Percentiles rank a stretch among this genome's conserved stretches.
Conservation (phyloP, 108 stramenopile species). For the Discostella stelligeroides region DNA sequence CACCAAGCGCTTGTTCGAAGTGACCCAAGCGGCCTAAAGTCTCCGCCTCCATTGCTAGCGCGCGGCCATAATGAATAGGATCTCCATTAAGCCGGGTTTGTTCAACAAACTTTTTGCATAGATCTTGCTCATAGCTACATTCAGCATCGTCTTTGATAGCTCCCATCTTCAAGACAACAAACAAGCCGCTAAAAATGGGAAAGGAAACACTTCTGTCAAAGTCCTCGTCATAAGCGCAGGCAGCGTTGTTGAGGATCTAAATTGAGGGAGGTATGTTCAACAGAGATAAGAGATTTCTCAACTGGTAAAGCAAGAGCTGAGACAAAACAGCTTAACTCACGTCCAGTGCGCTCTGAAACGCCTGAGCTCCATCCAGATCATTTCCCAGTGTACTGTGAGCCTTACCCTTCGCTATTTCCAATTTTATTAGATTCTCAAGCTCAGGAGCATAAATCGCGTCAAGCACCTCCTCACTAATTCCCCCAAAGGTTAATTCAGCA, state of each 20-base stretch:
- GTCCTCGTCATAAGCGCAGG: constrained; percentile 20
- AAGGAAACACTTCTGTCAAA: constrained; percentile 66
- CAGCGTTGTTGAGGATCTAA: constrained; percentile 48
- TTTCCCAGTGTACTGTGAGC: constrained; percentile 36
- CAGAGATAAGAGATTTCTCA: too few species aligned
- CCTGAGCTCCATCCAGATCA: constrained; percentile 29
- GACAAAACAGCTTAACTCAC: constrained; percentile 21
- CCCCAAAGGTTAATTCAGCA: constrained; percentile 18
- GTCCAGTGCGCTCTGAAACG: constrained; percentile 46
- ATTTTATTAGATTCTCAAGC: constrained; percentile 43
- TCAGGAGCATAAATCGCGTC: constrained; percentile 42
- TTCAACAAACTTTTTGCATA: constrained; percentile 57
- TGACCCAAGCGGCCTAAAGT: constrained; percentile 54
- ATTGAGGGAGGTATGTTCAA: too few species aligned
- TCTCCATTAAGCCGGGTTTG: constrained; percentile 60
- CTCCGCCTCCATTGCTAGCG: constrained; percentile 68
- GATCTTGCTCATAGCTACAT: constrained; percentile 50
- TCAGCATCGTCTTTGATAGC: constrained; percentile 51
- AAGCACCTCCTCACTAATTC: constrained; percentile 23
- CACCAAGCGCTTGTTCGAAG: constrained; percentile 58
- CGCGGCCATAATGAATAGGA: constrained; percentile 61
- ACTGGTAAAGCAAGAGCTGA: too few species aligned
- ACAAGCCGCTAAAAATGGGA: constrained; percentile 66
- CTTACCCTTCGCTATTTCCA: constrained; percentile 44
- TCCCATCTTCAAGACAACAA: constrained; percentile 54